Percentiles rank a stretch among this genome's conserved stretches.
Evolutionary conservation across 176 grass and related monocot genomes (phyloP).

Genomic region (Phyllostachys edulis): DNA sequence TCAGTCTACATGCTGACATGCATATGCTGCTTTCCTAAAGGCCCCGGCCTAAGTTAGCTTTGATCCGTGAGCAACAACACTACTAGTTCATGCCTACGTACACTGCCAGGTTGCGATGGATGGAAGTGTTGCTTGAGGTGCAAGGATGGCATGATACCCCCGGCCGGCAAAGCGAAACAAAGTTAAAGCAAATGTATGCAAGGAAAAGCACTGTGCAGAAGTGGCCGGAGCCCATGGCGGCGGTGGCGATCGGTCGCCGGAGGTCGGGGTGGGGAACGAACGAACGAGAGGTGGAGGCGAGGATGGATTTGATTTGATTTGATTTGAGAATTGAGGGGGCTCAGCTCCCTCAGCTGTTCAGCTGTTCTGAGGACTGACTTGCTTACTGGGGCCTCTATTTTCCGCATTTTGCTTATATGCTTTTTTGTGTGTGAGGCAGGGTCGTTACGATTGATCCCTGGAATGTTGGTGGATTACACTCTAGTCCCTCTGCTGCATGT

Average conservation of each 20-base stretch:
- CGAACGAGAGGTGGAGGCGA: conserved; percentile 35
- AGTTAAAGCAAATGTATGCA: not conserved
- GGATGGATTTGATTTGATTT: conserved; percentile 48
- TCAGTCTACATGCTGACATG: not conserved
- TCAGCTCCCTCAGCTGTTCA: too few species aligned
- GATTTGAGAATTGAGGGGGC: conserved; percentile 33
- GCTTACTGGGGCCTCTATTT: not conserved
- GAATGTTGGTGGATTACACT: too few species aligned
- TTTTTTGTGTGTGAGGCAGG: too few species aligned
- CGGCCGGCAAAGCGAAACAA: not conserved
- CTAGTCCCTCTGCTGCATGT: too few species aligned
- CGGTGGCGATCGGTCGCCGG: conserved; percentile 33
- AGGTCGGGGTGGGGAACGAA: conserved; percentile 8
- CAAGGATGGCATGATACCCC: not conserved
- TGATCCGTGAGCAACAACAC: not conserved
- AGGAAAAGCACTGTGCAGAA: too few species aligned
- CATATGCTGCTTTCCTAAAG: not conserved
- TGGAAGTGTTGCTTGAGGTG: not conserved
- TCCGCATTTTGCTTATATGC: too few species aligned
- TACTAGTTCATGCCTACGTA: too few species aligned
- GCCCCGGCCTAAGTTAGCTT: not conserved
- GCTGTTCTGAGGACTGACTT: not conserved
- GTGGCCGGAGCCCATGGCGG: conserved; percentile 35
- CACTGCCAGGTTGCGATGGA: not conserved
- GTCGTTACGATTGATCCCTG: too few species aligned